phyloP scores from a whole-genome alignment of 1,139 yeast species.

The Nadsonia starkeyi-henricii region DNA sequence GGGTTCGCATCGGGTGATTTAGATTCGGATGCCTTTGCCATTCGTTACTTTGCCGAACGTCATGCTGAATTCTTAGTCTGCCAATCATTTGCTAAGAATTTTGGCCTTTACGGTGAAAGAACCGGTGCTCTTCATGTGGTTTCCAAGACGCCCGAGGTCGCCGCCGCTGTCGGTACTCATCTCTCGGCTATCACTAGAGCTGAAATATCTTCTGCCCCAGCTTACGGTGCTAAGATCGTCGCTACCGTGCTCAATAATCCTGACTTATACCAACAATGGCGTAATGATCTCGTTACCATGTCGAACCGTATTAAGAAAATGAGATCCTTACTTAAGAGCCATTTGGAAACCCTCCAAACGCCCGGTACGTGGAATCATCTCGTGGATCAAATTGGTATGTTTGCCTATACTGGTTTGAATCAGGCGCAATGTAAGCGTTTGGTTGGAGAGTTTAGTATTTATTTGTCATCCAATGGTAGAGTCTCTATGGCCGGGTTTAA shows the following conservation, averaged over 20 bases:
- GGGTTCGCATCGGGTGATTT: constrained; percentile 91
- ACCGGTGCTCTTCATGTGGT: constrained; percentile 68
- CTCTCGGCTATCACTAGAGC: constrained; percentile 66
- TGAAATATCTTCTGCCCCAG: constrained; percentile 87
- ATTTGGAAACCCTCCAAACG: constrained; percentile 51
- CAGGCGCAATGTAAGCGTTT: constrained; percentile 69
- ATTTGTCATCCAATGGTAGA: constrained; percentile 60
- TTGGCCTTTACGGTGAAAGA: constrained; percentile 97
- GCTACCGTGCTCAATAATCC: constrained; percentile 57
- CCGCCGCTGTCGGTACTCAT: constrained; percentile 48
- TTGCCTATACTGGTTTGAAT: constrained; percentile 79
- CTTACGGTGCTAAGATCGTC: constrained; percentile 90
- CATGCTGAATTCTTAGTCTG: constrained; percentile 37
- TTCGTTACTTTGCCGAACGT: constrained; percentile 62
- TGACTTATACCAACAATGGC: constrained; percentile 66
- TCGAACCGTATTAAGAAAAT: constrained; percentile 67
- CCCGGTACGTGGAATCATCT: constrained; percentile 93
- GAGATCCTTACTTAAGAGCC: constrained; percentile 54
- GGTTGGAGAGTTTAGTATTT: constrained; percentile 67
- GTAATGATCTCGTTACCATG: constrained; percentile 75
- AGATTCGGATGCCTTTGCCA: constrained; percentile 73
- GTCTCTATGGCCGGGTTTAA: constrained; percentile 92
- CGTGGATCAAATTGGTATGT: constrained; percentile 89
- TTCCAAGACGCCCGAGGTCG: constrained; percentile 24
- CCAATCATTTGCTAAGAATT: constrained; percentile 96